Evolutionary conservation across 768 basidiomycete species (phyloP).

Genomic region (Boletellus ananiceps): DNA sequence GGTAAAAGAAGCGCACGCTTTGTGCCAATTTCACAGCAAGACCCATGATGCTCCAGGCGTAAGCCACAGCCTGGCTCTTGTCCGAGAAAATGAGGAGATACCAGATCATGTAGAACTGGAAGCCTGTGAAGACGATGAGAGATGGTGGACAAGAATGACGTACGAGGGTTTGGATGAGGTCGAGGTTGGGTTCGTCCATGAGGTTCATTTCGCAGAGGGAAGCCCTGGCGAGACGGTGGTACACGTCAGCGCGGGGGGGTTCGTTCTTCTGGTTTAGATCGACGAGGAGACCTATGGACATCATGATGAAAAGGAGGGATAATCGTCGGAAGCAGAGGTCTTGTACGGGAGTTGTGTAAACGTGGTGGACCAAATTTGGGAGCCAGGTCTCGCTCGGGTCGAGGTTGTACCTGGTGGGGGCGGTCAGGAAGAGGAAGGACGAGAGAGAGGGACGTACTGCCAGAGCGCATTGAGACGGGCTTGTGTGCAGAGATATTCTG

Average conservation of each 20-base stretch:
- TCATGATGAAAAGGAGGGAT: constrained; percentile 64
- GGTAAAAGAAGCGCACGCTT: constrained; percentile 43
- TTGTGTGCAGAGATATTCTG: constrained; percentile 56
- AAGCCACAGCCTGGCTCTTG: constrained; percentile 66
- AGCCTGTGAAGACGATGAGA: constrained; percentile 30
- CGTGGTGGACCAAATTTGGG: constrained; percentile 63
- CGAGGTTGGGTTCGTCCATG: constrained; percentile 72
- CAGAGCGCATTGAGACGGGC: constrained; percentile 65
- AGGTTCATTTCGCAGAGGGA: constrained; percentile 69
- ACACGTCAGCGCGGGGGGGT: constrained; percentile 55
- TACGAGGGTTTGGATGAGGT: constrained; percentile 65
- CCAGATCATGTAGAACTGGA: constrained; percentile 70
- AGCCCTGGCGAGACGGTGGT: constrained; percentile 62
- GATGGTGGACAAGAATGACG: constrained; percentile 14
- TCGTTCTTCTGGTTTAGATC: constrained; percentile 56
- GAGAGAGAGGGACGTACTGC: constrained; percentile 48
- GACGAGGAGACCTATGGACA: constrained; percentile 67
- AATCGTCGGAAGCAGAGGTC: constrained; percentile 62
- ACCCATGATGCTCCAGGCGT: constrained; percentile 75
- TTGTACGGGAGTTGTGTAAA: constrained; percentile 56
- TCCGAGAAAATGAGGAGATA: constrained; percentile 72
- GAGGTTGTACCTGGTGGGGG: constrained; percentile 51
- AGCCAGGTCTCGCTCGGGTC: constrained; percentile 68
- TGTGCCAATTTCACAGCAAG: constrained; percentile 70
- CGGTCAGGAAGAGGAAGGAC: neutral